Base-by-base conservation (phyloP, 441 rosid species). In the Hura crepitans region DNA sequence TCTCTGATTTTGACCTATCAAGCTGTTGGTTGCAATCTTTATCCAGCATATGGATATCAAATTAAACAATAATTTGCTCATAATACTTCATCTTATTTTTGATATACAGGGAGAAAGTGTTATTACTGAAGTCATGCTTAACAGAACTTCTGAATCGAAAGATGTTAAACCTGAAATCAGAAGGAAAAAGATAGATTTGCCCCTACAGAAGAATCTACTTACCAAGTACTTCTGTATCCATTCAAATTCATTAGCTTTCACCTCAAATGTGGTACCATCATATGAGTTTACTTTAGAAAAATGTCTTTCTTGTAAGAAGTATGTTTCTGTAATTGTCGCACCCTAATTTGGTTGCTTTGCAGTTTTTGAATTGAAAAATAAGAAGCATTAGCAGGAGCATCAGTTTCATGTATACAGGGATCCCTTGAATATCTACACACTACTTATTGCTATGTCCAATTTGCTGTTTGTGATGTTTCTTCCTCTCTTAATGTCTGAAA, bases 191-290 rank as follows among this genome's bases (percentile, higher is more conserved):
- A 82, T 92, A 69, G 97, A 89, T 78, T 83, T 90, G 79, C 98
- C 98, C 0, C 87, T 88, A 75, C 98, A 95, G 87, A 90, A 88
- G 87, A 95, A 95, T 82, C 87, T 92, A 60, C 84, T 92, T 60
- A 92, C 97, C 12, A 89, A 90, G 77, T 92, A 92, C 75, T 95
- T 95, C 77, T 89, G 98, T 95, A 92, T 95, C 99, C 99, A 54
- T 68, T 35, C 50, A 61, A 45, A 72, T 64, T 62, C 57, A 33
- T 46, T 68, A 70, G 25, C 18, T 25, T 39, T 65, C 45, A 28
- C 57, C 61, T 39, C 54, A 31, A 45, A 27, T 45, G 30, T 8
- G n/a, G 47, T 18, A 50, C n/a, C 33, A 37, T 68, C 27, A 43
- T 22, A 23, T 20, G 0, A 69, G 42, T 58, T n/a, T 35, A 50